phyloP scores from a whole-genome alignment of 768 basidiomycete genomes.

The Botryobasidium botryosum region DNA sequence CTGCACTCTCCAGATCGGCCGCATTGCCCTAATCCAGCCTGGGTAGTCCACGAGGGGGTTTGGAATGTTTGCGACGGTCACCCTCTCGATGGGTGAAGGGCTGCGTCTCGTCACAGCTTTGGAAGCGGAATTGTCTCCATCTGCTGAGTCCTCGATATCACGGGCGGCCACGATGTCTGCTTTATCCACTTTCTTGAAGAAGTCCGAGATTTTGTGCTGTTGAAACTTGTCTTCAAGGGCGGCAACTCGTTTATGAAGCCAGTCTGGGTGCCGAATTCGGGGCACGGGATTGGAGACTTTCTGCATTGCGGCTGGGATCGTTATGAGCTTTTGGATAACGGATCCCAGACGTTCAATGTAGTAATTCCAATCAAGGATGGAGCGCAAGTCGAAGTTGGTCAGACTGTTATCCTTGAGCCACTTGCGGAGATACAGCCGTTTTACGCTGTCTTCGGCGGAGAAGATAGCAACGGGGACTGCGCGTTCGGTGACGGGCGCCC shows the following conservation, averaged over 20 bases:
- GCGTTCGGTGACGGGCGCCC: constrained; percentile 91
- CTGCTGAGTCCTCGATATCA: constrained; percentile 47
- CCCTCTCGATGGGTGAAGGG: too few relatives aligned
- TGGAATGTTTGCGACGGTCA: too few relatives aligned
- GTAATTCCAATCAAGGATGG: constrained; percentile 95
- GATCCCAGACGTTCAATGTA: constrained; percentile 96
- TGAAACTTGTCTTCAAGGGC: constrained; percentile 90
- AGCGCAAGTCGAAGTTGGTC: constrained; percentile 73
- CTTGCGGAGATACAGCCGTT: constrained; percentile 76
- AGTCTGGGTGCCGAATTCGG: constrained; percentile 90
- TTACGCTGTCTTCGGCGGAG: constrained; percentile 83
- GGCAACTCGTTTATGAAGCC: constrained; percentile 83
- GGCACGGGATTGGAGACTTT: constrained; percentile 94
- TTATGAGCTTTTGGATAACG: constrained; percentile 97
- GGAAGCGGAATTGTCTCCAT: constrained; percentile 13
- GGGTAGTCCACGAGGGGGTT: constrained; percentile 49
- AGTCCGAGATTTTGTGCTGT: constrained; percentile 94
- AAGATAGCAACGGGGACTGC: constrained; percentile 97
- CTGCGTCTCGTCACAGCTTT: constrained; percentile 26
- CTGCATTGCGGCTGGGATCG: constrained; percentile 97
- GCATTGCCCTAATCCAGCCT: constrained; percentile 62
- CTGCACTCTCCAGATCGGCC: constrained; percentile 55
- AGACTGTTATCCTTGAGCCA: constrained; percentile 94
- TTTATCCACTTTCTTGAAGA: constrained; percentile 40
- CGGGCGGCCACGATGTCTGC: constrained; percentile 17